These are phyloP conservation scores for Allium cepa DNA, from an alignment of 106 monocot species.

Conservation along the genomic window DNA sequence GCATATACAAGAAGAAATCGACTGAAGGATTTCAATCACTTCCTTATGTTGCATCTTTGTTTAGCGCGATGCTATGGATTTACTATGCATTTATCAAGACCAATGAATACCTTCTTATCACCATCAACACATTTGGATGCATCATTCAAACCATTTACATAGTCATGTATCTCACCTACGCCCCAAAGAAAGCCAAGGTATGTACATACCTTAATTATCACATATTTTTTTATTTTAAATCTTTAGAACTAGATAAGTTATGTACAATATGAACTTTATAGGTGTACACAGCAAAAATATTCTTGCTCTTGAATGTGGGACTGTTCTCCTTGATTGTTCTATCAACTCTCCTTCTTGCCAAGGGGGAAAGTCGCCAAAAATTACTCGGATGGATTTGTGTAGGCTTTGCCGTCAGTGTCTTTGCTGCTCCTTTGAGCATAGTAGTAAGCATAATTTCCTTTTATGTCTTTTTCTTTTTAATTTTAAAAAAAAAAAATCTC, in stretches of 20 bases:
- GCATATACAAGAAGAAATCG: no score
- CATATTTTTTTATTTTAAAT: not conserved
- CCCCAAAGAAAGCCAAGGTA: no score
- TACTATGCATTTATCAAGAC: no score
- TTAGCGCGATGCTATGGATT: no score
- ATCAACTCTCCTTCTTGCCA: conserved; percentile 22
- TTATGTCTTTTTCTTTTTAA: no score
- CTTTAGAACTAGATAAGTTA: not conserved
- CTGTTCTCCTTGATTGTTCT: conserved; percentile 31
- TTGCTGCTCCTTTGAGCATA: conserved; percentile 53
- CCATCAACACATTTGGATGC: no score
- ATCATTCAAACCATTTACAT: no score
- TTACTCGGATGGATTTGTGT: conserved; percentile 55
- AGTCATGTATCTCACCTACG: no score
- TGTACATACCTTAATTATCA: no score
- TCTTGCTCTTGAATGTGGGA: conserved; percentile 37
- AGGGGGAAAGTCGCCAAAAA: conserved; percentile 11
- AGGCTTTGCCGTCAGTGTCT: conserved; percentile 46
- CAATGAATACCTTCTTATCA: no score
- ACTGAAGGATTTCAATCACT: no score
- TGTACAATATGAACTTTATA: not conserved
- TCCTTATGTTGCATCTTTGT: no score
- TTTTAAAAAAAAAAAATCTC: not conserved
- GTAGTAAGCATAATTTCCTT: conserved; percentile 23
- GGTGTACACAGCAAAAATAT: not conserved